Percentiles rank a stretch among this genome's conserved stretches.
Evolutionary conservation across 805 yeast species (phyloP).

Genomic region (Yarrowia sp.): DNA sequence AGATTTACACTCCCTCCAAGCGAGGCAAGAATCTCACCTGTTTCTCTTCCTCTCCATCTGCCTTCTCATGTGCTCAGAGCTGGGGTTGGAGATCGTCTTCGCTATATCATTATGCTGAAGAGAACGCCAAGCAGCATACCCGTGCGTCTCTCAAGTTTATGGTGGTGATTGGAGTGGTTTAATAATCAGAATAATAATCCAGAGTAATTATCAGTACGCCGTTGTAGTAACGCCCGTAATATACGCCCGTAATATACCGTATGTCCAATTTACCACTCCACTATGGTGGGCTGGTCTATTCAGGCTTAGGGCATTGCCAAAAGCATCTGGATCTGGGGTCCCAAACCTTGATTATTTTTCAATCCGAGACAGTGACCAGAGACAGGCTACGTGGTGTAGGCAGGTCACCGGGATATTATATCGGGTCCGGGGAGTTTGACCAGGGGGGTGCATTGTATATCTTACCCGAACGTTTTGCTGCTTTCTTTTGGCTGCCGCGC

Average conservation of each 20-base stretch:
- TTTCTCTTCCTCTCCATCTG: constrained; percentile 55
- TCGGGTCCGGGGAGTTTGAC: too few relatives aligned
- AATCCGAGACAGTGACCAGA: background rate
- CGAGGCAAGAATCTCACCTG: constrained; percentile 48
- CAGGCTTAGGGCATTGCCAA: too few relatives aligned
- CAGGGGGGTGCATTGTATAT: background rate
- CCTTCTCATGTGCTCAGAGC: constrained; percentile 53
- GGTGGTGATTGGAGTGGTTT: constrained; percentile 18
- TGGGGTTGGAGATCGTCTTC: constrained; percentile 53
- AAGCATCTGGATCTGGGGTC: background rate
- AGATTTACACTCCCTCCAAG: constrained; percentile 55
- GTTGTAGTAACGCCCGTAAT: too few relatives aligned
- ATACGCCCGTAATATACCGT: too few relatives aligned
- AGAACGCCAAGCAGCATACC: constrained; percentile 40
- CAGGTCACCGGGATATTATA: too few relatives aligned
- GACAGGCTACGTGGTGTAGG: too few relatives aligned
- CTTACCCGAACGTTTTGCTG: background rate
- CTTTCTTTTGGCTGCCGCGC: constrained; percentile 4
- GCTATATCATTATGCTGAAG: constrained; percentile 43
- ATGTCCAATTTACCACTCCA: too few relatives aligned
- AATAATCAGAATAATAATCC: background rate
- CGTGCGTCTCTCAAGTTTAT: constrained; percentile 18
- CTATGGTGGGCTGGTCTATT: background rate
- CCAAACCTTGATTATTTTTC: background rate
- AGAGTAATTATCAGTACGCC: background rate